Evolutionary conservation across 441 rosid genomes (phyloP), one percentile per base, ranked within the genome.

Genomic region (Jatropha multifida): DNA sequence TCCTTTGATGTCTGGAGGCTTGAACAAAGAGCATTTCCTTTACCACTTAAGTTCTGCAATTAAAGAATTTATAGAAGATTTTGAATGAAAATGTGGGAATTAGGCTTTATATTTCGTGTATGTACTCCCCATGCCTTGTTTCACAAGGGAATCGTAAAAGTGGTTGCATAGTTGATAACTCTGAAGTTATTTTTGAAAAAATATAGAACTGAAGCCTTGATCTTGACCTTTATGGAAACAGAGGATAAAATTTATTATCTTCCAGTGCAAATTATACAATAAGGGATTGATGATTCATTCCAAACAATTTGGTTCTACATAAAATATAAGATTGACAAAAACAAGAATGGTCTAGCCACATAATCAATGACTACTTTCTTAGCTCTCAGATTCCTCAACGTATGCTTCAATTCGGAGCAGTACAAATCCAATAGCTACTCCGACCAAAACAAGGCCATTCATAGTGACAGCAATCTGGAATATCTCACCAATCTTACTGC

Each of bases 351-450:
- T 66, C 44, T 23, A 17, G 27, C 38, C 12, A 18, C 0, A 32
- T 6, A 27, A 0, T 18, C 69, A 5, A 4, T 13, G 37, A 10
- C 41, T 11, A 15, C 12, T 37, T 58, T 1, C 37, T 59, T 75
- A 44, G 15, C 23, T 65, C 68, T 85, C 94, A 2, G 90, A 77
- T 84, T 93, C 94, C 74, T 93, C 96, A 14, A 88, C 65, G 55
- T 71, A 80, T 23, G 92, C 92, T 78, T 93, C 93, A 9, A 89
- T 77, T 58, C 94, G 87, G 32, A 91, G 92, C 51, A 91, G 92
- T 75, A 88, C 93, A 61, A 91, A 88, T 20, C 98, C 96, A 66
- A 88, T 87, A 0, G 93, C 94, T 42, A 91, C 92, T 52, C 96
- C 94, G 70, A 93, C 69, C 62, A 88, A 87, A 69, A 81, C 82